Evolutionary conservation across 2,329 filamentous ascomycete species (phyloP).

Genomic region (Fusarium drepaniforme): DNA sequence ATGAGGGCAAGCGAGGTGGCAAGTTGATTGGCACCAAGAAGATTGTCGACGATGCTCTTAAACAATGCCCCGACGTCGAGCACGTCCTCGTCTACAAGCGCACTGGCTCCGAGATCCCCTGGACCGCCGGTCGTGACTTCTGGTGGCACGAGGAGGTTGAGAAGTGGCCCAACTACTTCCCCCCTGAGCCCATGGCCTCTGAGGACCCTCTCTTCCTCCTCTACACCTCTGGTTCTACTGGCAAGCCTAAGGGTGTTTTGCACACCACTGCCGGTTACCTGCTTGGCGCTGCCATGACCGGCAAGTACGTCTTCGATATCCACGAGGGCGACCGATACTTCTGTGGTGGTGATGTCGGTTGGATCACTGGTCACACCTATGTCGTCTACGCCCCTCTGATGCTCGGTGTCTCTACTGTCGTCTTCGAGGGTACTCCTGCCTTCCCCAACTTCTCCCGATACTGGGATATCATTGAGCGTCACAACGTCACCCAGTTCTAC

Average conservation of each 20-base stretch:
- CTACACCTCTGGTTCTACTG: conserved; percentile 97
- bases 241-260: conserved; percentile 99
- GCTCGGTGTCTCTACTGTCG: conserved; percentile 92
- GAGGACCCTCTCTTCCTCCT: conserved; percentile 98
- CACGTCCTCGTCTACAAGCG: conserved; percentile 94
- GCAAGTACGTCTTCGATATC: conserved; percentile 99
- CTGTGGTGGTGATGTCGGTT: conserved; percentile 97
- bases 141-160: conserved; percentile 99
- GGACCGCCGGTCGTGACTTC: conserved; percentile 87
- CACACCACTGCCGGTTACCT: conserved; percentile 97
- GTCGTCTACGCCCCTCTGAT: conserved; percentile 96
- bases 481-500: conserved; percentile 97
- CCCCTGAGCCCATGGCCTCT: conserved; percentile 89
- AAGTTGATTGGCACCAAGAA: conserved; percentile 99
- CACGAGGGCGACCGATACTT: conserved; percentile 95
- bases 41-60: conserved; percentile 97
- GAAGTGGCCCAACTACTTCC: conserved; percentile 94
- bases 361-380: conserved; percentile 99
- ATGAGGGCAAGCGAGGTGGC: conserved; percentile 97
- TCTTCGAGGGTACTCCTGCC: conserved; percentile 97
- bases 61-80: conserved; percentile 91
- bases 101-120: conserved; percentile 92
- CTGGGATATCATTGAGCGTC: conserved; percentile 98
- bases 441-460: conserved; percentile 99
- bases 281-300: conserved; percentile 91